A percentile compares a stretch with the other conserved stretches of the same genome.
Evolutionary conservation across 164 flowering plant genomes (phyloP).

Genomic region (Magnolia changhungtana): DNA sequence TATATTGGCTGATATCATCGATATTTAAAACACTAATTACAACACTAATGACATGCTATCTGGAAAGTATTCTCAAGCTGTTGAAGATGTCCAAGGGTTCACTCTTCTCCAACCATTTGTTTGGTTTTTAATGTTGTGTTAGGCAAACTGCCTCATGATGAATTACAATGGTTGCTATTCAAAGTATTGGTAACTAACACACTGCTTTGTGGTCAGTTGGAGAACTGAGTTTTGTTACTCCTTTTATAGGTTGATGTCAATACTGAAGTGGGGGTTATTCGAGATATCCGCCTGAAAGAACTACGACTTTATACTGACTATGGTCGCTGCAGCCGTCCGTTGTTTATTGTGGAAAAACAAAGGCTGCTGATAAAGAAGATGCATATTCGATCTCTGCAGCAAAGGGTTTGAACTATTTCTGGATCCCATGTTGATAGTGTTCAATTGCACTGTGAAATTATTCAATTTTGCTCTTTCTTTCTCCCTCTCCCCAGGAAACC

Average conservation of each 20-base stretch:
- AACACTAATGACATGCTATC: not conserved
- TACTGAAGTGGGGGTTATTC: conserved; percentile 97
- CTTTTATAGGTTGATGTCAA: conserved; percentile 86
- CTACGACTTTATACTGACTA: conserved; percentile 92
- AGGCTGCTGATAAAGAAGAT: conserved; percentile 82
- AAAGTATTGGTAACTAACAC: too few species aligned
- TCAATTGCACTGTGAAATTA: not conserved
- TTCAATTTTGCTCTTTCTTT: conserved; percentile 8
- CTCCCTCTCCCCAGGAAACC: conserved; percentile 49
- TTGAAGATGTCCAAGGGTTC: not conserved
- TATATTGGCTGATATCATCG: too few species aligned
- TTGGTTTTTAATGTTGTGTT: not conserved
- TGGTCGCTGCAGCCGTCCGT: conserved; percentile 99
- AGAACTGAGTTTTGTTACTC: not conserved
- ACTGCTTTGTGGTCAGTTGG: not conserved
- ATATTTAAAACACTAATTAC: too few species aligned
- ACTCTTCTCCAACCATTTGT: not conserved
- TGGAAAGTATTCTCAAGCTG: not conserved
- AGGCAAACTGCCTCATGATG: not conserved
- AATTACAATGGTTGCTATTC: not conserved
- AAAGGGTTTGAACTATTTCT: conserved; percentile 49
- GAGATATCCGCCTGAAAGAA: conserved; percentile 88
- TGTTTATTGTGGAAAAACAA: conserved; percentile 93
- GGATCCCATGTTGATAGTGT: not conserved
- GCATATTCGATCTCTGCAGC: conserved; percentile 80